A percentile compares a stretch with the other conserved stretches of the same genome.
Evolutionary conservation across 83 land plant species (phyloP).

Genomic region (Diphasiastrum complanatum): DNA sequence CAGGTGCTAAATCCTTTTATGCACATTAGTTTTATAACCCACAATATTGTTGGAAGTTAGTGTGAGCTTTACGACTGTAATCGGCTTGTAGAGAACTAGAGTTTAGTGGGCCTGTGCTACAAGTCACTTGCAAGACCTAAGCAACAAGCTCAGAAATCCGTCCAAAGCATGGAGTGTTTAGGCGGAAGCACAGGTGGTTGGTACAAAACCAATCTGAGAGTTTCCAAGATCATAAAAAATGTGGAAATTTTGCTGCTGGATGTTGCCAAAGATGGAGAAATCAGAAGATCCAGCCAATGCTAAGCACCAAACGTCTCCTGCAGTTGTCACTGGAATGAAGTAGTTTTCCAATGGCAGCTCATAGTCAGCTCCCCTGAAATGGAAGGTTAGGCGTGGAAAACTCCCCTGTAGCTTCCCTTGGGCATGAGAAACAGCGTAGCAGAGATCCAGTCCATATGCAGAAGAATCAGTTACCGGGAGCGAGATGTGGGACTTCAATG

Average conservation of each 20-base stretch:
- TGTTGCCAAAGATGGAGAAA: neutral
- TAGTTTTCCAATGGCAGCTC: no score
- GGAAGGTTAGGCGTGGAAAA: slow-evolving; percentile 5
- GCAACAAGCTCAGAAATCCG: no score
- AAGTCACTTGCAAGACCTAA: no score
- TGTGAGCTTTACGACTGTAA: no score
- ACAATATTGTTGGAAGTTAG: no score
- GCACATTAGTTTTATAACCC: no score
- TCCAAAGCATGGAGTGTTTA: no score
- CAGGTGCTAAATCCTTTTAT: no score
- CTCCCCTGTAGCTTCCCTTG: neutral
- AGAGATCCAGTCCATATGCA: slow-evolving; percentile 2
- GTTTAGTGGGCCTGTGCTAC: no score
- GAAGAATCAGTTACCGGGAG: slow-evolving; percentile 4
- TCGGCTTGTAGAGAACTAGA: no score
- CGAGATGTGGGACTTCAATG: neutral
- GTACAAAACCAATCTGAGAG: no score
- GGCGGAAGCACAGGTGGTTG: no score
- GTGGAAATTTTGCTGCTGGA: neutral
- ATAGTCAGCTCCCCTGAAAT: neutral
- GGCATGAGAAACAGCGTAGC: neutral
- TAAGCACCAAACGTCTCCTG: neutral
- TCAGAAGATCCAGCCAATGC: neutral
- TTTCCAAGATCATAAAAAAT: neutral
- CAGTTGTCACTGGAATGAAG: neutral